Evolutionary conservation across 768 basidiomycete genomes (phyloP).

Genomic region (Mycena leptocephala): DNA sequence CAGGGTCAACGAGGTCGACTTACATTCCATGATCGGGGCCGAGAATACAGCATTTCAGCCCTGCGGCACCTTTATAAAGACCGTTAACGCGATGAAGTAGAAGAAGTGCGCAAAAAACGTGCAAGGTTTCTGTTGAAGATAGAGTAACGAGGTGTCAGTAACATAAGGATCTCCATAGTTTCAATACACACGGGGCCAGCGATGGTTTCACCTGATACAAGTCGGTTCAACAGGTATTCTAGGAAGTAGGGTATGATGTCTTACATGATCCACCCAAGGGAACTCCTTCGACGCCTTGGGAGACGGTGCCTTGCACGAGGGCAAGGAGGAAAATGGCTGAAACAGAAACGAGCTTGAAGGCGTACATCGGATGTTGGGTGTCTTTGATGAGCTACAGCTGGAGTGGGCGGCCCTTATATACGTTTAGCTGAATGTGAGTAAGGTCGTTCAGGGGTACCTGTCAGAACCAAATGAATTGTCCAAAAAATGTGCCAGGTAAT

Average conservation of each 20-base stretch:
- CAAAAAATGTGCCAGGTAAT: neutral
- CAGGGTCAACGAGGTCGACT: neutral
- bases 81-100: too few relatives aligned
- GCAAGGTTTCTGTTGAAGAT: neutral
- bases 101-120: too few relatives aligned
- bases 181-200: slow-evolving; percentile 1
- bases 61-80: too few relatives aligned
- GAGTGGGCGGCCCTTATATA: neutral
- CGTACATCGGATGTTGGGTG: too few relatives aligned
- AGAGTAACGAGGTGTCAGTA: neutral
- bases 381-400: too few relatives aligned
- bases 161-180: neutral
- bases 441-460: neutral
- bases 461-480: too few relatives aligned
- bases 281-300: neutral
- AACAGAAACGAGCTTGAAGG: too few relatives aligned
- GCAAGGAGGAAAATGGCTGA: too few relatives aligned
- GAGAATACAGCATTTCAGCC: too few relatives aligned
- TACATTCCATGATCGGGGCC: too few relatives aligned
- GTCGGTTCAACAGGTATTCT: neutral
- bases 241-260: neutral
- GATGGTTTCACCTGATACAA: slow-evolving; percentile 3
- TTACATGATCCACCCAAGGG: slow-evolving; percentile 5
- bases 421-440: neutral
- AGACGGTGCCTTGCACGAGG: slow-evolving; percentile 7